Evolutionary conservation across 176 grass and related monocot species (phyloP).

Genomic region (Aegilops sharonensis): DNA sequence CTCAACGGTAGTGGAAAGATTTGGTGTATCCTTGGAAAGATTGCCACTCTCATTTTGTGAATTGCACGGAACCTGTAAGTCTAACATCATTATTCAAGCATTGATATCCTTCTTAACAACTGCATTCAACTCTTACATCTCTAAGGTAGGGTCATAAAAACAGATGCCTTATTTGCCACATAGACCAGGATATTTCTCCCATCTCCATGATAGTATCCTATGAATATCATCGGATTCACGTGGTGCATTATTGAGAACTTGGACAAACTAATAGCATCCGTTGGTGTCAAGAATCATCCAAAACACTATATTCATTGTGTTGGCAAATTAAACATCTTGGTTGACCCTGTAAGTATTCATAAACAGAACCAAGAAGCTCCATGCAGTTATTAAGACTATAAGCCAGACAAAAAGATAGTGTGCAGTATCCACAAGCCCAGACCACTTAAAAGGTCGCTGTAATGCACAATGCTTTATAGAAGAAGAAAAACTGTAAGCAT

Average conservation of each 20-base stretch:
- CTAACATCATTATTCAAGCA: conserved; percentile 70
- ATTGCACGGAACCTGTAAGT: conserved; percentile 80
- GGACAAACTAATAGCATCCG: too few relatives aligned
- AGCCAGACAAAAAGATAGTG: neutral
- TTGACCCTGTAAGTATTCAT: too few relatives aligned
- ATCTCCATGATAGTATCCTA: too few relatives aligned
- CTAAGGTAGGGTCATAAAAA: conserved; percentile 62
- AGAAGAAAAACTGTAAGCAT: neutral
- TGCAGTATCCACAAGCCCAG: neutral
- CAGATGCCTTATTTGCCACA: too few relatives aligned
- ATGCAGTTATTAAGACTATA: neutral
- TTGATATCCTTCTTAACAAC: too few relatives aligned
- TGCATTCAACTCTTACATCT: conserved; percentile 56
- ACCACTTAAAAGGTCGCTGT: neutral
- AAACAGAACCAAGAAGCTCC: neutral
- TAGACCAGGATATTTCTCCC: too few relatives aligned
- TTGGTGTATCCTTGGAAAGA: conserved; percentile 76
- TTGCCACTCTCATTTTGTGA: conserved; percentile 76
- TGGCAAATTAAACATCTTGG: too few relatives aligned
- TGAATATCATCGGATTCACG: too few relatives aligned
- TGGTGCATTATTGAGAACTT: too few relatives aligned
- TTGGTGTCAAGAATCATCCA: too few relatives aligned
- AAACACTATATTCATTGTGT: too few relatives aligned
- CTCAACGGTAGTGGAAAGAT: conserved; percentile 73
- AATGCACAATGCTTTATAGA: neutral